Conservation (phyloP, 2,329 filamentous ascomycete species). For the Chaetomium sp. region DNA sequence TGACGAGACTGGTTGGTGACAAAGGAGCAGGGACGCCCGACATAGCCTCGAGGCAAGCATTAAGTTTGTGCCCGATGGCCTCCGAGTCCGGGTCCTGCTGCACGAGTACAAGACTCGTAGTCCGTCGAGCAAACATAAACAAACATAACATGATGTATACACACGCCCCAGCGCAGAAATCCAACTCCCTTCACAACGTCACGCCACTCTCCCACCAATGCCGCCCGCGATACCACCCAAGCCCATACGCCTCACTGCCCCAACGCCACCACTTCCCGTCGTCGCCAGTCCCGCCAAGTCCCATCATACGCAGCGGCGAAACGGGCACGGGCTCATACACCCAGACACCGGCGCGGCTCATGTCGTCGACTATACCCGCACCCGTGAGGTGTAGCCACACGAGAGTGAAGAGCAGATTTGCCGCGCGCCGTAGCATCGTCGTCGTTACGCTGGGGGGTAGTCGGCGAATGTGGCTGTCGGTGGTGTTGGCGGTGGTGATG, state of each 20-base stretch:
- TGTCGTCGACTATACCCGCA: slow-evolving; percentile 65
- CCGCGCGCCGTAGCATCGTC: slow-evolving; percentile 33
- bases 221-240: slow-evolving; percentile 50
- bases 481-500: not conserved
- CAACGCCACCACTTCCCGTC: slow-evolving; percentile 67
- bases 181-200: slow-evolving; percentile 1
- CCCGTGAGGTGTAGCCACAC: slow-evolving; percentile 64
- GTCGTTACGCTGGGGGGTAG: not conserved
- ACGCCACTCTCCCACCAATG: slow-evolving; percentile 54
- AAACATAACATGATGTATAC: no score
- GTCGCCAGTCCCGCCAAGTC: slow-evolving; percentile 47
- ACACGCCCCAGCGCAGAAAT: not conserved
- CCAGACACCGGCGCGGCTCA: slow-evolving; percentile 68
- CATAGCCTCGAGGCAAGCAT: no score
- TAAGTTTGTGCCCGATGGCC: no score
- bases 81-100: no score
- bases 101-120: no score
- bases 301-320: slow-evolving; percentile 61
- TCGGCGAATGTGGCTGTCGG: not conserved
- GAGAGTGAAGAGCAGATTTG: slow-evolving; percentile 57
- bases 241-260: slow-evolving; percentile 41
- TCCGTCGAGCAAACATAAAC: no score
- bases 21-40: no score
- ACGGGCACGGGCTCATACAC: slow-evolving; percentile 75
- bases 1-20: no score